Evolutionary conservation across 2,329 filamentous ascomycete genomes (phyloP).

Genomic region (Ceratocystis ficicola): DNA sequence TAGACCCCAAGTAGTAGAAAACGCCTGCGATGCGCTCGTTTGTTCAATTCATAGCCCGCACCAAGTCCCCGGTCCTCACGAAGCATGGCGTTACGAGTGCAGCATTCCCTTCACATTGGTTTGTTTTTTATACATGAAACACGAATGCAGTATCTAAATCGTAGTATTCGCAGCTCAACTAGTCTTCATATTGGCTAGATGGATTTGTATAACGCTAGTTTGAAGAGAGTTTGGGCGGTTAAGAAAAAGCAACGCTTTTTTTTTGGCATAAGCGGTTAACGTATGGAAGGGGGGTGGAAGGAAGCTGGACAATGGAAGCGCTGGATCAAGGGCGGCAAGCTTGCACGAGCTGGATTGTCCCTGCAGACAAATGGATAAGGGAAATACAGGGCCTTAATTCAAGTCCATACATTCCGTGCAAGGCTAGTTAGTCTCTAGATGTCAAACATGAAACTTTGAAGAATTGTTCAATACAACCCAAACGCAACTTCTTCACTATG

Average conservation of each 20-base stretch:
- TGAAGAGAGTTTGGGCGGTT: conserved; percentile 13
- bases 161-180: neutral
- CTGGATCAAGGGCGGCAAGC: conserved; percentile 22
- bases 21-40: neutral
- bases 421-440: too few relatives aligned
- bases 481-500: too few relatives aligned
- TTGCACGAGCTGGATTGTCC: conserved; percentile 7
- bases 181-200: conserved; percentile 16
- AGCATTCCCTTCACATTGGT: neutral
- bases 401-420: too few relatives aligned
- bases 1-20: neutral
- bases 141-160: conserved; percentile 8
- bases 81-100: neutral
- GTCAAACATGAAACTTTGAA: too few relatives aligned
- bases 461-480: too few relatives aligned
- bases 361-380: neutral
- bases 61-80: neutral
- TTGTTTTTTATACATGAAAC: conserved; percentile 11
- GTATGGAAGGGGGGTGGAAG: conserved; percentile 13
- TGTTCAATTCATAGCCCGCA: neutral
- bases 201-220: conserved; percentile 8
- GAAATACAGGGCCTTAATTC: neutral
- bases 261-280: conserved; percentile 12
- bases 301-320: conserved; percentile 21
- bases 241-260: conserved; percentile 1